These are phyloP conservation scores for Ceratobasidium sp. DNA, from an alignment of 1,284 basidiomycete species.

Conservation along the genomic window DNA sequence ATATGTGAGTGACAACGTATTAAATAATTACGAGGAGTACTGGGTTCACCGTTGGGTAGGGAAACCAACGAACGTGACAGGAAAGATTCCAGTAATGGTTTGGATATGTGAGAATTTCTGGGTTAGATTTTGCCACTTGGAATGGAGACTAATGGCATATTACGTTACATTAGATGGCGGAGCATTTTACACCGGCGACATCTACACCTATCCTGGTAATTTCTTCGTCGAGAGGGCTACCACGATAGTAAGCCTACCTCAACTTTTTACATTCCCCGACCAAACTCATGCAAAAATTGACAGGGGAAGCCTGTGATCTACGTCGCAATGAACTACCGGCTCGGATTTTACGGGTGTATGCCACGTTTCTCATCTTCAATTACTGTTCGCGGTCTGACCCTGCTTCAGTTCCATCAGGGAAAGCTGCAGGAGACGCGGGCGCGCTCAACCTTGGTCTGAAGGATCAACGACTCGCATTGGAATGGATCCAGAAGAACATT, in stretches of 20 bases:
- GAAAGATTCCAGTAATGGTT: constrained; percentile 56
- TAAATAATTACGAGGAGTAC: background rate
- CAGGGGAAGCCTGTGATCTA: constrained; percentile 57
- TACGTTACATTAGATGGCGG: constrained; percentile 1
- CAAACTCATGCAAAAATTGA: background rate
- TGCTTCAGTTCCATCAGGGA: constrained; percentile 47
- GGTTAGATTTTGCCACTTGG: constrained; percentile 53
- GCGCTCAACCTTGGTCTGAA: constrained; percentile 57
- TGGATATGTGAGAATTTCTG: constrained; percentile 53
- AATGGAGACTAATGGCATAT: constrained; percentile 15
- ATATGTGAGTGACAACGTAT: constrained; percentile 52
- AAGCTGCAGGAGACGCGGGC: constrained; percentile 53
- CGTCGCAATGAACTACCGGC: constrained; percentile 61
- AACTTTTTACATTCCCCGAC: background rate
- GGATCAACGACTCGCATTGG: constrained; percentile 61
- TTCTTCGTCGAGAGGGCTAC: background rate
- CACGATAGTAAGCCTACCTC: background rate
- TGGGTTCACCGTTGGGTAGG: background rate
- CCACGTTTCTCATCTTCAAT: background rate
- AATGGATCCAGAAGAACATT: constrained; percentile 64
- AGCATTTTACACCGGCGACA: background rate
- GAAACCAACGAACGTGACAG: constrained; percentile 26
- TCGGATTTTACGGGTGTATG: constrained; percentile 60
- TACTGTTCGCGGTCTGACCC: background rate
- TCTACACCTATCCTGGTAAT: background rate